phyloP scores from a whole-genome alignment of 257 asterid species.

The Ballota nigra region DNA sequence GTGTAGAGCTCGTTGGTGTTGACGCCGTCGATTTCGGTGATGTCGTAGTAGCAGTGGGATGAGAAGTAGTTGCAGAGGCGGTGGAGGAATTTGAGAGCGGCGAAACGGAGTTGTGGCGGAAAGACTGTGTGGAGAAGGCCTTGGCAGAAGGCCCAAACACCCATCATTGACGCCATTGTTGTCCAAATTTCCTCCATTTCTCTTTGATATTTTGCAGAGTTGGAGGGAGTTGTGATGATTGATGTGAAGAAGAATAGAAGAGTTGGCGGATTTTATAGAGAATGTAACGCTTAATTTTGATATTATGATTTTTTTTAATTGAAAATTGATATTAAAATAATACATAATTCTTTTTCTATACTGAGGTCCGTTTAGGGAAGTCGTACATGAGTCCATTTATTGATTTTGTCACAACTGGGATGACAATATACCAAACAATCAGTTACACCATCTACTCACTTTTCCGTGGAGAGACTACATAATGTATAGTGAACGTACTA shows the following conservation, averaged over 20 bases:
- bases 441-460: no score
- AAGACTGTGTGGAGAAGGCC: slow-evolving; percentile 36
- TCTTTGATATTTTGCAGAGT: no score
- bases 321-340: no score
- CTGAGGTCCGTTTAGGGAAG: no score
- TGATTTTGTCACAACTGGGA: no score
- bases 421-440: no score
- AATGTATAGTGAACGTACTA: no score
- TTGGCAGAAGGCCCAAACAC: slow-evolving; percentile 41
- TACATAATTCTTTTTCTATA: no score
- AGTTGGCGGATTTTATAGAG: not conserved
- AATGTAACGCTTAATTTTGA: not conserved
- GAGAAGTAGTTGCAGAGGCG: slow-evolving; percentile 36
- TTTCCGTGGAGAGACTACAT: no score
- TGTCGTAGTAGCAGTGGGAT: slow-evolving; percentile 46
- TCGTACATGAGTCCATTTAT: no score
- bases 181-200: slow-evolving; percentile 39
- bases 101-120: slow-evolving; percentile 46
- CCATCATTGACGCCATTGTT: slow-evolving; percentile 44
- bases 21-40: slow-evolving; percentile 47
- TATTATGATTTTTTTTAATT: no score
- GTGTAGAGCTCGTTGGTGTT: slow-evolving; percentile 52
- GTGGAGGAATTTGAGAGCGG: slow-evolving; percentile 32
- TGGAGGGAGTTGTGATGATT: not conserved
- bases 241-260: not conserved